phyloP scores from a whole-genome alignment of 768 basidiomycete species.

The Podaxis sp. region DNA sequence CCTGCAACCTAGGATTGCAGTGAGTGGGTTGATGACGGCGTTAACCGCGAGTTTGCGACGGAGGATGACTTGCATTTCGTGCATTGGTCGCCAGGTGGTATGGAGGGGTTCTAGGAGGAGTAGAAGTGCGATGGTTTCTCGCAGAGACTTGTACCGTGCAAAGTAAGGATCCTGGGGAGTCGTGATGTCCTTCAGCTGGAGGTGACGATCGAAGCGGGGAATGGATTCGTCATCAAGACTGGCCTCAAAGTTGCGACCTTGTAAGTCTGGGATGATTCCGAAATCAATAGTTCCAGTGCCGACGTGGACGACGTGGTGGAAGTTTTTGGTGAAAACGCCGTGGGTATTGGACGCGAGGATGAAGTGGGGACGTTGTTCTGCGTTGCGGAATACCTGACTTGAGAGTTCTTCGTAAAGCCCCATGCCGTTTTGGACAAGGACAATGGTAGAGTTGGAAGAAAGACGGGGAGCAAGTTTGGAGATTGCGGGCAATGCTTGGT shows the following conservation, averaged over 20 bases:
- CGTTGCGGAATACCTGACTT: slow-evolving; percentile 66
- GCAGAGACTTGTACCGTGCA: slow-evolving; percentile 57
- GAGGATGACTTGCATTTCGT: slow-evolving; percentile 65
- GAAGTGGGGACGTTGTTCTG: slow-evolving; percentile 76
- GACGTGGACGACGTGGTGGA: slow-evolving; percentile 63
- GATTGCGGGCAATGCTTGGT: slow-evolving; percentile 60
- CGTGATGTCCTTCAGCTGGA: slow-evolving; percentile 55
- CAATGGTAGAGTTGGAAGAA: slow-evolving; percentile 70
- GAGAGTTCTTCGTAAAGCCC: slow-evolving; percentile 84
- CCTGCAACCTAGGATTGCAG: slow-evolving; percentile 74
- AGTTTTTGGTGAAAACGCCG: slow-evolving; percentile 60
- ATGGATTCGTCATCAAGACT: slow-evolving; percentile 37
- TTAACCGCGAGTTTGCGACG: slow-evolving; percentile 84
- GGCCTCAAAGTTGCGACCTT: slow-evolving; percentile 63
- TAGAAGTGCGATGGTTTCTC: slow-evolving; percentile 67
- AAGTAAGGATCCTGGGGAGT: slow-evolving; percentile 36
- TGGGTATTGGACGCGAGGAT: slow-evolving; percentile 83
- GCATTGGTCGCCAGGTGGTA: slow-evolving; percentile 63
- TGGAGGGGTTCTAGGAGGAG: slow-evolving; percentile 54
- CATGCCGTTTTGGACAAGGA: slow-evolving; percentile 95
- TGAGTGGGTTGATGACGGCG: slow-evolving; percentile 81
- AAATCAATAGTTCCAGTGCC: slow-evolving; percentile 74
- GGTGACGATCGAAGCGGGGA: slow-evolving; percentile 36
- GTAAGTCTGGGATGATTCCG: slow-evolving; percentile 72
- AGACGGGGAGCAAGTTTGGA: slow-evolving; percentile 61